A percentile compares a stretch with the other conserved stretches of the same genome.
Conservation (phyloP, 352 stramenopile species). For the Pythium periplocum region DNA sequence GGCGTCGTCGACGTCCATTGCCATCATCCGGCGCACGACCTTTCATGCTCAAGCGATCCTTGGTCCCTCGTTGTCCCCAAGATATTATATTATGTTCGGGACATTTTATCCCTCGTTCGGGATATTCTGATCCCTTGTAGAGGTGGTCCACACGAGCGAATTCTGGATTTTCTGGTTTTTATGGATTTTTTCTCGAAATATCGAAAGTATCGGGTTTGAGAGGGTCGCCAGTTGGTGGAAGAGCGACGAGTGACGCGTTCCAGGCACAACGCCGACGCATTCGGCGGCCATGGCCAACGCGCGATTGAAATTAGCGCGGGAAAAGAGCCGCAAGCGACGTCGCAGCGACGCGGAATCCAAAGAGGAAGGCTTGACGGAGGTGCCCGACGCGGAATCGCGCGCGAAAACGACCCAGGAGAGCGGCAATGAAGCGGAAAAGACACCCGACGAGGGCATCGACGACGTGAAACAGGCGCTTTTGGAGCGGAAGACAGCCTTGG, state of each 20-base stretch:
- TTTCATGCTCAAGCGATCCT: neutral
- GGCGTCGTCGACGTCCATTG: neutral
- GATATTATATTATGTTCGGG: neutral
- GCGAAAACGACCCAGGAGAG: constrained; percentile 7
- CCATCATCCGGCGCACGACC: neutral
- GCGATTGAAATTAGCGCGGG: constrained; percentile 58
- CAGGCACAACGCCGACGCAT: neutral
- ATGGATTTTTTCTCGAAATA: neutral
- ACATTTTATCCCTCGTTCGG: no score
- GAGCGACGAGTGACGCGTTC: neutral
- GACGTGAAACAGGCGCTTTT: constrained; percentile 27
- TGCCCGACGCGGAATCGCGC: constrained; percentile 13
- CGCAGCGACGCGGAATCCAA: constrained; percentile 17
- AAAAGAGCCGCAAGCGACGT: constrained; percentile 23
- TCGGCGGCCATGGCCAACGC: constrained; percentile 53
- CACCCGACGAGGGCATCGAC: neutral
- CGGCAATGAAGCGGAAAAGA: constrained; percentile 8
- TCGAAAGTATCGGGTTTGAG: neutral
- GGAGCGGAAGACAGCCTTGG: constrained; percentile 34
- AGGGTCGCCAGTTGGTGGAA: neutral
- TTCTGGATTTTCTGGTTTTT: neutral
- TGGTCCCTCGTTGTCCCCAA: neutral
- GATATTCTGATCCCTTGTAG: neutral
- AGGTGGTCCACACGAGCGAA: neutral
- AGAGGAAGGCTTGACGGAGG: constrained; percentile 14